Evolutionary conservation across 164 flowering plant genomes (phyloP).

Genomic region (Kalanchoe fedtschenkoi): DNA sequence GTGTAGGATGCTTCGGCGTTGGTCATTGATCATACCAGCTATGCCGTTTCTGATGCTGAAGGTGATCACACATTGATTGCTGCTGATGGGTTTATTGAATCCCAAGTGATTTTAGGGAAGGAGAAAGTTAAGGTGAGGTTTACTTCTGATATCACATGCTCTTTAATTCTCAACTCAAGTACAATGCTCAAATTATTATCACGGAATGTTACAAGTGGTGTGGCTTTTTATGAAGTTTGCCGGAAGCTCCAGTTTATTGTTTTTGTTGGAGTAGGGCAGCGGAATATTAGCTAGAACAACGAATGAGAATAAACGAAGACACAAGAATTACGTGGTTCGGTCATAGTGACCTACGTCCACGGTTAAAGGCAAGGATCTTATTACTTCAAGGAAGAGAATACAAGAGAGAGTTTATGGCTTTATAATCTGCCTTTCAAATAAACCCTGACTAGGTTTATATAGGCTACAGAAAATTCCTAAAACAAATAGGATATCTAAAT

Average conservation of each 20-base stretch:
- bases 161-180: not conserved
- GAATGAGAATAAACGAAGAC: too few relatives aligned
- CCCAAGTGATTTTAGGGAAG: conserved; percentile 54
- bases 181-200: not conserved
- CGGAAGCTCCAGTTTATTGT: not conserved
- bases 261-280: too few relatives aligned
- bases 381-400: too few relatives aligned
- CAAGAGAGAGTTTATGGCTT: too few relatives aligned
- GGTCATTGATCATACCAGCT: conserved; percentile 85
- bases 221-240: not conserved
- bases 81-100: conserved; percentile 55
- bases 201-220: not conserved
- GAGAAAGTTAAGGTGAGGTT: conserved; percentile 37
- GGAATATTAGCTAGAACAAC: too few relatives aligned
- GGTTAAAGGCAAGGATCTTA: too few relatives aligned
- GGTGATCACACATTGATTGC: conserved; percentile 93
- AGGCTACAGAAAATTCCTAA: too few relatives aligned
- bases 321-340: too few relatives aligned
- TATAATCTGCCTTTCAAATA: too few relatives aligned
- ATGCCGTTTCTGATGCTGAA: conserved; percentile 60
- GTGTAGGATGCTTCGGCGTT: conserved; percentile 60
- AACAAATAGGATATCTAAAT: too few relatives aligned
- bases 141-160: not conserved
- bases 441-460: too few relatives aligned
- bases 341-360: too few relatives aligned